Conservation (phyloP, 2,329 filamentous ascomycete species). For the Ophiostoma angusticollis region DNA sequence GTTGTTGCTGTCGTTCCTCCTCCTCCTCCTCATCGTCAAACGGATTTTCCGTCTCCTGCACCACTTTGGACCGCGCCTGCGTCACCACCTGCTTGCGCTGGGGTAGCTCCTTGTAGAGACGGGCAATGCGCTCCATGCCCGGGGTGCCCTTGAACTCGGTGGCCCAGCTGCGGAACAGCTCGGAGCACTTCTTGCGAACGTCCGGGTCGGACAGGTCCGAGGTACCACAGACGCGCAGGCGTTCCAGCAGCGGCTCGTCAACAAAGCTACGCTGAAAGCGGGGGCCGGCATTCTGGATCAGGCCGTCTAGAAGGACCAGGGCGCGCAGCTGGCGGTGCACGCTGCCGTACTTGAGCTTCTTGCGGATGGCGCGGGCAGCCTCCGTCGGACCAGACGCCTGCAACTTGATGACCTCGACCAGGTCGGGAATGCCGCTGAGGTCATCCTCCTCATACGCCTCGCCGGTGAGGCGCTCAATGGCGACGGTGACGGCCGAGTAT, state of each 20-base stretch:
- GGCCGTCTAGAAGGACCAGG: conserved; percentile 75
- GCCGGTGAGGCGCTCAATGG: conserved; percentile 79
- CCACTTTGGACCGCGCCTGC: conserved; percentile 69
- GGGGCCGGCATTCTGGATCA: conserved; percentile 87
- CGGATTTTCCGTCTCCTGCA: conserved; percentile 67
- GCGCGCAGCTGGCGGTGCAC: conserved; percentile 85
- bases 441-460: conserved; percentile 88
- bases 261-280: conserved; percentile 78
- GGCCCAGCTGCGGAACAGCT: conserved; percentile 80
- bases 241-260: conserved; percentile 84
- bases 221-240: conserved; percentile 74
- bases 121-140: conserved; percentile 68
- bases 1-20: too few species aligned
- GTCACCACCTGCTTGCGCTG: conserved; percentile 57
- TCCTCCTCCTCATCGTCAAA: conserved; percentile 55
- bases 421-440: conserved; percentile 78
- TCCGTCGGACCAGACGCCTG: conserved; percentile 78
- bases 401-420: conserved; percentile 86
- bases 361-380: conserved; percentile 81
- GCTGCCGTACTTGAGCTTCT: conserved; percentile 97
- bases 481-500: conserved; percentile 86
- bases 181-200: conserved; percentile 79
- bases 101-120: conserved; percentile 59
- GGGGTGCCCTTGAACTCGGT: conserved; percentile 66
- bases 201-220: conserved; percentile 72